Base-by-base conservation (phyloP, 768 basidiomycete species). In the Panaeolus papilionaceus region DNA sequence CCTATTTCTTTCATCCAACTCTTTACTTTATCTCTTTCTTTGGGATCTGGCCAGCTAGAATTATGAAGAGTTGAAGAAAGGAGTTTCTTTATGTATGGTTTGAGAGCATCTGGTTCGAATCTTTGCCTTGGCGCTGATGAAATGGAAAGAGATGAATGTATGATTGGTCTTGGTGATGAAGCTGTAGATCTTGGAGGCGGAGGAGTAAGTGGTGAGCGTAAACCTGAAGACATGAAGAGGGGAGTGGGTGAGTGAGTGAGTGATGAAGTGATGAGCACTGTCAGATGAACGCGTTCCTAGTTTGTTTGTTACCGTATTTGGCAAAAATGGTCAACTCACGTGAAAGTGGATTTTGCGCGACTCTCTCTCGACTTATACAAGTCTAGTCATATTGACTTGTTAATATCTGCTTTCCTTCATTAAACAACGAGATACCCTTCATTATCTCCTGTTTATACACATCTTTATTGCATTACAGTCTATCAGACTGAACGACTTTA, bases 1-100 rank as follows among this genome's bases (percentile, higher is more conserved):
- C 92, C 88, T 67, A 95, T 90, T 73, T 95, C 92, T 77, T 90
- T 92, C 76, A 92, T 93, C 90, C 91, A 92, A 5, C 78, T 82
- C 76, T 87, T 91, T 18, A 90, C 85, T 67, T 85, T 86, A 39
- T 94, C 92, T 28, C 86, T 84, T 64, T 95, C 92, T 71, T 87
- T 88, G 61, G 83, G 74, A 51, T 89, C 87, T 38, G 89, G 85
- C 93, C 93, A 95, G 10, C 84, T 74, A 64, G 83, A 84, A 63
- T 79, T 83, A 66, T 90, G 85, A 45, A 95, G 82, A 1, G 89
- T 92, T 4, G 89, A 85, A 67, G 89, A 83, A 65, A 95, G 81
- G 63, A 95, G 86, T 74, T 91, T 91, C 83, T 92, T 94, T 79
- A 93, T 92, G 79, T 95, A 95, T 23, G 87, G 82, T 69, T 88